phyloP scores from a whole-genome alignment of 192 early-diverging fungal genomes.

The Entomortierella chlamydospora region DNA sequence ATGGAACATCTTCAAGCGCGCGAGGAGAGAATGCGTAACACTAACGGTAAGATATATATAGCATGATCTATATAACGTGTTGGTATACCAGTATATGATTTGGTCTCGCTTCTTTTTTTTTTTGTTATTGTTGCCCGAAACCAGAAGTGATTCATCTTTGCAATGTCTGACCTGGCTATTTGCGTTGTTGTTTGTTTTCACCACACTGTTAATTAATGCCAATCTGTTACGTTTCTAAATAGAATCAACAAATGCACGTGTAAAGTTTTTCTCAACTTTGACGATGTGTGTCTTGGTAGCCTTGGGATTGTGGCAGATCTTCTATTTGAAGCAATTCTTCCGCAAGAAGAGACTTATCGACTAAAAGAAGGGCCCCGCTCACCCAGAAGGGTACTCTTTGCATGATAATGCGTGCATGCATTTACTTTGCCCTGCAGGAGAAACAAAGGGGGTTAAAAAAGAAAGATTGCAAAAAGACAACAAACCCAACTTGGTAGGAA shows the following conservation, averaged over 20 bases:
- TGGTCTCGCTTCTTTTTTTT: background rate
- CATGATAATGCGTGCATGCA: too few relatives aligned
- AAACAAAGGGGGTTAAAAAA: too few relatives aligned
- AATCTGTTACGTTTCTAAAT: too few relatives aligned
- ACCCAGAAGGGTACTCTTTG: too few relatives aligned
- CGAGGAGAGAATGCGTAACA: constrained; percentile 87
- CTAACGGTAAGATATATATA: constrained; percentile 72
- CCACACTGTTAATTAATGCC: too few relatives aligned
- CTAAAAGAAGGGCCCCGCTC: constrained; percentile 57
- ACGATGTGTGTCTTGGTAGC: constrained; percentile 78
- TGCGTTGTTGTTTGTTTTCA: too few relatives aligned
- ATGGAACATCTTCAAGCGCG: constrained; percentile 86
- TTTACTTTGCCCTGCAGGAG: too few relatives aligned
- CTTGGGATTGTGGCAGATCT: constrained; percentile 83
- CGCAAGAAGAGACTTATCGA: constrained; percentile 88
- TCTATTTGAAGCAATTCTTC: constrained; percentile 90
- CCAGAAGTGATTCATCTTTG: background rate
- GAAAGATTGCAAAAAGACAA: too few relatives aligned
- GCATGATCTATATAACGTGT: too few relatives aligned
- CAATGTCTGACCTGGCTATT: background rate
- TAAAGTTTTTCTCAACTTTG: constrained; percentile 83
- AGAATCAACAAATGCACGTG: constrained; percentile 92
- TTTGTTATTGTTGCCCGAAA: background rate
- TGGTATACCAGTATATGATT: too few relatives aligned
- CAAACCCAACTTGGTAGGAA: too few relatives aligned